Evolutionary conservation across 108 stramenopile species (phyloP), one percentile per base, ranked within the genome.

Genomic region (Skeletonema grethae): DNA sequence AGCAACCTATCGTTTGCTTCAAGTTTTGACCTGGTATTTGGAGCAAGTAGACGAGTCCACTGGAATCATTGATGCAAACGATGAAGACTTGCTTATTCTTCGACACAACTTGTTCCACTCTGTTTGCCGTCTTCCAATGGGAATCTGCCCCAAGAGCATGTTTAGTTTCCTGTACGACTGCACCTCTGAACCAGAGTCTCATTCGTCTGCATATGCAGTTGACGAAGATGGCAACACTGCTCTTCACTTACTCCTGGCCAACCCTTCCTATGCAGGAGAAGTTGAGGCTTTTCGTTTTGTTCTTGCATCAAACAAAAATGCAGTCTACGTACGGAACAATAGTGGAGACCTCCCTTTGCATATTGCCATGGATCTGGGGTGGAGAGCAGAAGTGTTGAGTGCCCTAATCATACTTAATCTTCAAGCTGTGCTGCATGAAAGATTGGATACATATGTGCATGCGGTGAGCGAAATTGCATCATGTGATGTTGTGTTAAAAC

Each of bases 241-340:
- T 34, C 61, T 80, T 0, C 72, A 80, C 48, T 16, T 80, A 16
- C 72, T 80, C 50, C 39, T 80, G 68, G 67, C 72, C 7, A 80
- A 80, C 56, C 15, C 58, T 50, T 72, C 71, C 28, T 65, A 61
- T 28, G 11, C 13, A 20, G 30, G 39, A 60, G 12, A 24, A 64
- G 30, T 4, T 0, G 18, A 12, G 3, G 46, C 9, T 4, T 48
- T 16, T 48, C 46, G 46, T 18, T 18, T 4, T 48, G 16, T 48
- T 18, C 16, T 20, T 48, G 46, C n/a, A 48, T 48, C 46, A 5
- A 48, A 48, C 12, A 48, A 16, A 48, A 2, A 22, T 5, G 56
- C 76, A 13, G 59, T 62, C 22, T 65, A 45, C 57, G 60, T 24
- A 18, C 43, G 32, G 25, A 72, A 79, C 48, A 57, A 61, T 60